Base-by-base conservation (phyloP, 768 basidiomycete genomes). In the Mycena maculata region DNA sequence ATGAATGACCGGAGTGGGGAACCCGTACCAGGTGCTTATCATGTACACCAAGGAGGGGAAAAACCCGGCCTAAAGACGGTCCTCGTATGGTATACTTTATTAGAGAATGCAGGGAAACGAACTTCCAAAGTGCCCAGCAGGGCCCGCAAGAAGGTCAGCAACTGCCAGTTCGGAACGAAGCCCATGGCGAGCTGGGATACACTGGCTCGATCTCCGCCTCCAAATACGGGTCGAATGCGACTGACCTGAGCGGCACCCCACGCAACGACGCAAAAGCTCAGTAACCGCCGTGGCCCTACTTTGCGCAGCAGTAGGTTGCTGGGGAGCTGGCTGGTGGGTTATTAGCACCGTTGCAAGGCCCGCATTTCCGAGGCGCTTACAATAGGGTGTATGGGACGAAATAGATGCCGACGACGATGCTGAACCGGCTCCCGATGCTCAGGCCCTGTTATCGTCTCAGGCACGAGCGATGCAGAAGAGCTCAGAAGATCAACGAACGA, bases 21-120 rank as follows among this genome's bases (percentile, higher is more conserved):
- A 31, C 13, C 53, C 77, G 8, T 59, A 85, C 86, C 86, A 87
- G 11, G 84, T 84, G 33, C 83, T 81, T 63, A 86, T 83, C 27
- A 86, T 79, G 69, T 81, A 86, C 27, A 85, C 79, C 67, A 86
- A 68, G 8, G 82, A 83, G 45, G 86, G 84, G 66, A 85, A 84
- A 73, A 85, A 86, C 31, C 84, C 84, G 12, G 84, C 83, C 85
- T 86, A 44, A 20, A 49, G 49, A 55, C 31, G 52, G 20, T 45
- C 20, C 8, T 20, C 41, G 38, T 33, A 13, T 30, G 16, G 23
- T 0, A 18, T 16, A 42, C 38, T 50, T 22, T 47, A 50, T 33
- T 20, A 42, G 20, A 27, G 55, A 47, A 30, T 27, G 47, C 28
- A 5, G 39, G 60, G 28, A 28, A 23, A 58, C 74, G 5, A 27